phyloP scores from a whole-genome alignment of 306 rosid genomes.

The Dicorynia guianensis region DNA sequence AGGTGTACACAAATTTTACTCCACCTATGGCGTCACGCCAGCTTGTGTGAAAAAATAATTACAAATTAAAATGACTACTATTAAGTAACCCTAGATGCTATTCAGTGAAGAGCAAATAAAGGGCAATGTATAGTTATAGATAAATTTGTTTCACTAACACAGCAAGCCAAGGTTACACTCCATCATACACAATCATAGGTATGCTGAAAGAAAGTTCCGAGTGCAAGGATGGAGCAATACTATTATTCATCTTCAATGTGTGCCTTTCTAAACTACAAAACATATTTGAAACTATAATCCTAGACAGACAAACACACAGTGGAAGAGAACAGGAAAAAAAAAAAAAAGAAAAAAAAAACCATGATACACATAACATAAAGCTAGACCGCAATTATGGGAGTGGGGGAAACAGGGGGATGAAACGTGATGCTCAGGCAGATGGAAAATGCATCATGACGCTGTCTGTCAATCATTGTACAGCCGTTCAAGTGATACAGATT shows the following conservation, averaged over 20 bases:
- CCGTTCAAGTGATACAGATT: not conserved
- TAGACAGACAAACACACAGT: not conserved
- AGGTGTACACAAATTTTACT: not conserved
- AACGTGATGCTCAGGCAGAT: not conserved
- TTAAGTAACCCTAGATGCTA: no score
- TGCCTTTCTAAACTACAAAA: not conserved
- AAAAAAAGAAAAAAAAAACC: not conserved
- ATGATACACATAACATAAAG: not conserved
- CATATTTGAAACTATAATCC: conserved; percentile 10
- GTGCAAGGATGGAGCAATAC: conserved; percentile 4
- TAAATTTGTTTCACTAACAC: no score
- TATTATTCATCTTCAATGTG: not conserved
- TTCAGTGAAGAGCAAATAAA: no score
- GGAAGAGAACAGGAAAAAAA: not conserved
- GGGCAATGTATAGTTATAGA: no score
- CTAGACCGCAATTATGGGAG: not conserved
- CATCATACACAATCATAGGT: not conserved
- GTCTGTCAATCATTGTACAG: not conserved
- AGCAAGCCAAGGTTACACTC: no score
- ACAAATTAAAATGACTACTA: no score
- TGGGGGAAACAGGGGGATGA: not conserved
- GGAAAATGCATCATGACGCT: not conserved
- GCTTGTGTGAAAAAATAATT: not conserved
- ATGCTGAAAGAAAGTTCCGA: not conserved
- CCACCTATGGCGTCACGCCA: not conserved